phyloP scores from a whole-genome alignment of 1,139 yeast species.

The Suhomyces coccinellae region DNA sequence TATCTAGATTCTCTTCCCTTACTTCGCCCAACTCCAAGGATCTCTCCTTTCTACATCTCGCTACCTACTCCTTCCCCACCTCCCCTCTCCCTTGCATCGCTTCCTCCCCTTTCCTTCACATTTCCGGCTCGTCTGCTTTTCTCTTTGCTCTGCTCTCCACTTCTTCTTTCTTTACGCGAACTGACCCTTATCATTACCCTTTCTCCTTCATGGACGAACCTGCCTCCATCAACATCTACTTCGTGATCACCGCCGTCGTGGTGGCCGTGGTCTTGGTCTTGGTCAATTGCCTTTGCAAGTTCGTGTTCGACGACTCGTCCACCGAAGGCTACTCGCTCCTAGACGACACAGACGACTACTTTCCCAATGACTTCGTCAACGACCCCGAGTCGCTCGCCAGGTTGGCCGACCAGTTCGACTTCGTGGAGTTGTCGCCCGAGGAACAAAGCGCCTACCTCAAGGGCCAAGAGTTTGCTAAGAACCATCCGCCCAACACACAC shows the following conservation, averaged over 20 bases:
- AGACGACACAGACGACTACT: slow-evolving; percentile 14
- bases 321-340: slow-evolving; percentile 15
- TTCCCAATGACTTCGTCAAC: slow-evolving; percentile 43
- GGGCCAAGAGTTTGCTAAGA: slow-evolving; percentile 37
- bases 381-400: slow-evolving; percentile 42
- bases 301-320: slow-evolving; percentile 1
- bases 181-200: too few relatives aligned
- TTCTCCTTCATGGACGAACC: slow-evolving; percentile 1
- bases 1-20: too few relatives aligned
- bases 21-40: too few relatives aligned
- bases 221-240: background rate
- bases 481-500: slow-evolving; percentile 34
- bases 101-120: background rate
- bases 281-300: slow-evolving; percentile 6
- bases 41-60: too few relatives aligned
- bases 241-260: background rate
- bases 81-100: background rate
- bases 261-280: slow-evolving; percentile 5
- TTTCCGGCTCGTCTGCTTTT: background rate
- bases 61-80: background rate
- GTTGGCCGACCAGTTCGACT: slow-evolving; percentile 42
- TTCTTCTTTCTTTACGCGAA: background rate
- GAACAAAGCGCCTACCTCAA: slow-evolving; percentile 40
- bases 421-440: slow-evolving; percentile 42
- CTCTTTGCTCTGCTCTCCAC: background rate